Percentiles rank a stretch among this genome's conserved stretches.
phyloP scores from a whole-genome alignment of 208 protist species.

The Eutreptiella sp. region DNA sequence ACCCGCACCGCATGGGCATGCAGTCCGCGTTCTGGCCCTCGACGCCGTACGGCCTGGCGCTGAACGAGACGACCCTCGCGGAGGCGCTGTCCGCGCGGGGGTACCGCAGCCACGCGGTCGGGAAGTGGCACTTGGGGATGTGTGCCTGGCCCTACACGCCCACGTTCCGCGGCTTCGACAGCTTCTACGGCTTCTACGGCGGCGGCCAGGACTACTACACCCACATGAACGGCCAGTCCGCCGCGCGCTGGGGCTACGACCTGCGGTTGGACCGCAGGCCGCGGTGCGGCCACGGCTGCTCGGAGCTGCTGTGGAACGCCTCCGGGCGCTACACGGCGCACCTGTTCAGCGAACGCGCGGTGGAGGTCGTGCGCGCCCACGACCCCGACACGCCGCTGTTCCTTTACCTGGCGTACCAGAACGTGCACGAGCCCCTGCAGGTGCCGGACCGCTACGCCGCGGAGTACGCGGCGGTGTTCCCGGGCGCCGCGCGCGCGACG shows the following conservation, averaged over 20 bases:
- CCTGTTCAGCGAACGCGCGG: slow-evolving; percentile 10
- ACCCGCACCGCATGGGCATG: slow-evolving; percentile 8
- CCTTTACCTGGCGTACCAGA: slow-evolving; percentile 23
- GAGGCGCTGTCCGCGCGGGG: slow-evolving; percentile 4
- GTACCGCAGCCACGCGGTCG: slow-evolving; percentile 11
- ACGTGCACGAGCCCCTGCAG: slow-evolving; percentile 5
- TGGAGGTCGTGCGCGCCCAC: slow-evolving; percentile 9
- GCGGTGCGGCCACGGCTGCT: slow-evolving; percentile 10
- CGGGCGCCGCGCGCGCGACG: slow-evolving; percentile 4
- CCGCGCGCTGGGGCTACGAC: slow-evolving; percentile 4
- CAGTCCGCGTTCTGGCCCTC: not conserved
- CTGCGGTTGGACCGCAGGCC: slow-evolving; percentile 1
- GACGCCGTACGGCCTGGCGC: slow-evolving; percentile 1
- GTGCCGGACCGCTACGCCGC: slow-evolving; percentile 9
- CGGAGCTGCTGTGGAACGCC: not conserved
- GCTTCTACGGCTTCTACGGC: slow-evolving; percentile 20
- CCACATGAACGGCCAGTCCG: not conserved
- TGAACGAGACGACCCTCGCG: slow-evolving; percentile 16
- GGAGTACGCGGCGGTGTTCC: not conserved
- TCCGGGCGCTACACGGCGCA: slow-evolving; percentile 3
- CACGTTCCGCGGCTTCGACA: slow-evolving; percentile 21
- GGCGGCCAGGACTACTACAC: slow-evolving; percentile 20
- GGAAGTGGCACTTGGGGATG: slow-evolving; percentile 21
- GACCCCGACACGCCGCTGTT: slow-evolving; percentile 8
- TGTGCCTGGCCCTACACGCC: slow-evolving; percentile 7